Percentiles rank a stretch among this genome's conserved stretches.
Evolutionary conservation across 192 early-diverging fungal genomes (phyloP).

Genomic region (Rhizoclosmatium globosum): DNA sequence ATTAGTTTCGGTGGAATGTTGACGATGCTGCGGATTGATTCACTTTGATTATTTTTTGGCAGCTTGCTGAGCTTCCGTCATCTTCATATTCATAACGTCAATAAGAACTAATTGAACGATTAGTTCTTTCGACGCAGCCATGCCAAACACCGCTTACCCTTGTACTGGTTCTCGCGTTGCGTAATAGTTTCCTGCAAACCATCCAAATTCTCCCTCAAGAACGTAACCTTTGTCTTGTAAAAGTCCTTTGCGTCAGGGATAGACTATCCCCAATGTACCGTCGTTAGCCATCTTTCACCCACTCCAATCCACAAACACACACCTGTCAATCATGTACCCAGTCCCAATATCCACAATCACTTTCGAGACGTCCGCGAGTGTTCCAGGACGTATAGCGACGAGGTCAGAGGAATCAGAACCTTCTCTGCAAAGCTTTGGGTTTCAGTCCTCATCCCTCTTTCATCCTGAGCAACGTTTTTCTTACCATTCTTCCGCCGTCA

Average conservation of each 20-base stretch:
- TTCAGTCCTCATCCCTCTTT: not conserved
- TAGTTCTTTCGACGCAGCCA: not conserved
- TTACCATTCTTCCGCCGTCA: conserved; percentile 61
- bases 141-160: conserved; percentile 27
- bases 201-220: conserved; percentile 80
- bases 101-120: conserved; percentile 21
- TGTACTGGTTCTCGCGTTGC: conserved; percentile 70
- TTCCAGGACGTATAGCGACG: conserved; percentile 88
- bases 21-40: not conserved
- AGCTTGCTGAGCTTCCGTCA: conserved; percentile 23
- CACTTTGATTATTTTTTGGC: conserved; percentile 16
- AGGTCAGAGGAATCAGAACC: conserved; percentile 82
- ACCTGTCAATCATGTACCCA: conserved; percentile 95
- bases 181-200: conserved; percentile 84
- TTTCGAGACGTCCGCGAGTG: conserved; percentile 78
- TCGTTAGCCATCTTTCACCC: no score
- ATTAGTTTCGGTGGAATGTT: not conserved
- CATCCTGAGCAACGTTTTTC: not conserved
- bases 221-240: conserved; percentile 84
- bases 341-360: conserved; percentile 97
- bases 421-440: conserved; percentile 52
- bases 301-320: conserved; percentile 10
- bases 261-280: conserved; percentile 48
- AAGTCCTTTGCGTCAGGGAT: conserved; percentile 82
- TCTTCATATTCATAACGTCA: conserved; percentile 38